phyloP scores from a whole-genome alignment of 306 rosid species.

The Datisca glomerata region DNA sequence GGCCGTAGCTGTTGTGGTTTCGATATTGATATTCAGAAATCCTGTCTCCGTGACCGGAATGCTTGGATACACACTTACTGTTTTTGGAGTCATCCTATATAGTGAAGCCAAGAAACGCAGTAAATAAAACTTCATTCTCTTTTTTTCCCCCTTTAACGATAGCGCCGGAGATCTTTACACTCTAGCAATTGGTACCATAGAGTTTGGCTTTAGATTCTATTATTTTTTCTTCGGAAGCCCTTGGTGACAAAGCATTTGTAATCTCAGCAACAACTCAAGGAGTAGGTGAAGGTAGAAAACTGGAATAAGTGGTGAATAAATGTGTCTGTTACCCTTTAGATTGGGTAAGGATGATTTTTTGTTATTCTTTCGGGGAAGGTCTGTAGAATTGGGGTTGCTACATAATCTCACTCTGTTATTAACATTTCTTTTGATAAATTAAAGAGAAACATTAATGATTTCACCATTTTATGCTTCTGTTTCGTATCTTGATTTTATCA shows the following conservation, averaged over 20 bases:
- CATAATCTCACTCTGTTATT: constrained; percentile 2
- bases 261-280: constrained; percentile 7
- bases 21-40: constrained; percentile 71
- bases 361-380: constrained; percentile 6
- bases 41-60: constrained; percentile 87
- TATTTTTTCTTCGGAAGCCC: constrained; percentile 4
- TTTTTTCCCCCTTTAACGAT: too few species aligned
- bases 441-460: background rate
- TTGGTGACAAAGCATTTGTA: constrained; percentile 1
- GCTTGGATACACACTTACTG: constrained; percentile 73
- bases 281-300: constrained; percentile 7
- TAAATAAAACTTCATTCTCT: too few species aligned
- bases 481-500: background rate
- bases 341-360: constrained; percentile 2
- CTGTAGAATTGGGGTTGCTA: constrained; percentile 5
- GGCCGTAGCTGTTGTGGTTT: constrained; percentile 81
- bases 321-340: constrained; percentile 4
- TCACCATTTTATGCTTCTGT: background rate
- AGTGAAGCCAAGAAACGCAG: constrained; percentile 82
- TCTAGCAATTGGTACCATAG: constrained; percentile 4
- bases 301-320: constrained; percentile 7
- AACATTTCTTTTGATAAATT: constrained; percentile 2
- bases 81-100: constrained; percentile 65
- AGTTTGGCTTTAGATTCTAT: constrained; percentile 1
- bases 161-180: constrained; percentile 2